phyloP scores from a whole-genome alignment of 116 monocot species.

The Trichopus zeylanicus region DNA sequence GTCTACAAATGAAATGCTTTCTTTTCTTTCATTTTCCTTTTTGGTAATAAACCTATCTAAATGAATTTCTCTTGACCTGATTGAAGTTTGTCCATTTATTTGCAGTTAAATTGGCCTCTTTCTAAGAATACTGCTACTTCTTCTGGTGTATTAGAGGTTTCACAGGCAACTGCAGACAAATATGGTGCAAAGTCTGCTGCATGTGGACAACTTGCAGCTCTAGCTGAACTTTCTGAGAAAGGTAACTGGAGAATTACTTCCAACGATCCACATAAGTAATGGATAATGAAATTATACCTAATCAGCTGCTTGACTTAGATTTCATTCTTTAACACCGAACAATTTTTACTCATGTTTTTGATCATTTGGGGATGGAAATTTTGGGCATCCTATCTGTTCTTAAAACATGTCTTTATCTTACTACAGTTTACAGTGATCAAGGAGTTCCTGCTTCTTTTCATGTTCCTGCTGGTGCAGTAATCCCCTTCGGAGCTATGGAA shows the following conservation, averaged over 20 bases:
- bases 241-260: conserved; percentile 25
- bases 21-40: not conserved
- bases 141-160: conserved; percentile 39
- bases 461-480: conserved; percentile 66
- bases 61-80: no score
- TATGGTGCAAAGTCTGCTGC: conserved; percentile 91
- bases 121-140: conserved; percentile 2
- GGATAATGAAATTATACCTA: no score
- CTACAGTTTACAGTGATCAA: conserved; percentile 68
- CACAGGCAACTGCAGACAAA: conserved; percentile 36
- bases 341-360: not conserved
- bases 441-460: conserved; percentile 71
- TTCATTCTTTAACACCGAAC: no score
- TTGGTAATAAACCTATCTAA: not conserved
- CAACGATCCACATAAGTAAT: no score
- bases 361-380: no score
- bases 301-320: no score
- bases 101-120: conserved; percentile 7
- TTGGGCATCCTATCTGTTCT: not conserved
- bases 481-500: conserved; percentile 92
- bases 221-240: conserved; percentile 63
- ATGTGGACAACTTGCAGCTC: conserved; percentile 55
- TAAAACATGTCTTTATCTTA: not conserved
- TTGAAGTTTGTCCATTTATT: not conserved
- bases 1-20: not conserved